Percentiles rank a stretch among this genome's conserved stretches.
Evolutionary conservation across 2,329 filamentous ascomycete genomes (phyloP).

Genomic region (Penicillium sp.): DNA sequence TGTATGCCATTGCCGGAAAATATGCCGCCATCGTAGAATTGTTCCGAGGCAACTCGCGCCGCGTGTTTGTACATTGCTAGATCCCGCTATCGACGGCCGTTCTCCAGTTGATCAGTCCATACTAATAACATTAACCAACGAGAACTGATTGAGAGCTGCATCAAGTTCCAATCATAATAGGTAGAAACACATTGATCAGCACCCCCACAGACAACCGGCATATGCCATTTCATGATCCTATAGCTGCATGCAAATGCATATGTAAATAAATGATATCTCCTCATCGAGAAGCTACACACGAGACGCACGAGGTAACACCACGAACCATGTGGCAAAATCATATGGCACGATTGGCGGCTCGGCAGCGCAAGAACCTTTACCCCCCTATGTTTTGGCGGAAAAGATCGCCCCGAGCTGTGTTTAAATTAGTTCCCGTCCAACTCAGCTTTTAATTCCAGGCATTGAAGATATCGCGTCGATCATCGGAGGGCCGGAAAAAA

Average conservation of each 20-base stretch:
- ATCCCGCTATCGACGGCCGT: background rate
- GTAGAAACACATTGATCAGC: background rate
- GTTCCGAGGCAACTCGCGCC: background rate
- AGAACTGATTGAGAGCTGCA: background rate
- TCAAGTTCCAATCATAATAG: background rate
- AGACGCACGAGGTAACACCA: background rate
- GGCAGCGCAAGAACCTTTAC: constrained; percentile 5
- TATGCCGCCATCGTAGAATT: background rate
- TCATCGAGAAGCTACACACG: background rate
- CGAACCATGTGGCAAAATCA: constrained; percentile 5
- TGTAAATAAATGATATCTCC: background rate
- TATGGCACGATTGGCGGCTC: constrained; percentile 6
- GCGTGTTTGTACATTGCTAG: background rate
- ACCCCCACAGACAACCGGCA: background rate
- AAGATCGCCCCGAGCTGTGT: background rate
- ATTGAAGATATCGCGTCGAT: constrained; percentile 4
- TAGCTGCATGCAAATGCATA: background rate
- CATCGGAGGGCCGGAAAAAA: background rate
- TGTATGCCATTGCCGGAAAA: background rate
- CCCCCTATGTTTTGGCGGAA: constrained; percentile 1
- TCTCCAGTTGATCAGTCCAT: background rate
- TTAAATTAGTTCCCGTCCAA: background rate
- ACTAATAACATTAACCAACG: no score
- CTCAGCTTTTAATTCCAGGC: background rate
- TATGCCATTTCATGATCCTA: background rate